Conservation (phyloP, 148 eudicot species). For the Nepenthes gracilis region DNA sequence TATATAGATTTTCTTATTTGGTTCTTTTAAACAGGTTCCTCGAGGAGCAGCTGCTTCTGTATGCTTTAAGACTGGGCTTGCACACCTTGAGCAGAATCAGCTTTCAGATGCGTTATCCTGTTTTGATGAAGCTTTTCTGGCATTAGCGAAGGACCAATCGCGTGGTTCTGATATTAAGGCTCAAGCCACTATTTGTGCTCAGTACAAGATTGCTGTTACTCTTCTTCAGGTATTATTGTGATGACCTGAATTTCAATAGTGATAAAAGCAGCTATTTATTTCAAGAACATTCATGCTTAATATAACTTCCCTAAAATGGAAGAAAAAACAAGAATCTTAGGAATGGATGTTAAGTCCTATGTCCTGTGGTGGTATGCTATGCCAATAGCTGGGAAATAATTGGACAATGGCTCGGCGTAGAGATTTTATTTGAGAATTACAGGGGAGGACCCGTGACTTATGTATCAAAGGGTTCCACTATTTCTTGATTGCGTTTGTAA, state of each 20-base stretch:
- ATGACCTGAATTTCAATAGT: not conserved
- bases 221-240: constrained; percentile 64
- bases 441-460: no score
- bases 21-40: constrained; percentile 53
- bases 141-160: constrained; percentile 93
- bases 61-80: constrained; percentile 90
- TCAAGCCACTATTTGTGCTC: constrained; percentile 97
- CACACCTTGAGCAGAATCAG: constrained; percentile 93
- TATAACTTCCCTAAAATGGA: not conserved
- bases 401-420: no score
- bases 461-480: no score
- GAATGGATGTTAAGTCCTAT: no score
- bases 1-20: constrained; percentile 4
- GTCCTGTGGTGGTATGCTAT: no score
- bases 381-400: no score
- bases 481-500: no score
- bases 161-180: constrained; percentile 92
- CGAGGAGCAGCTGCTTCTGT: constrained; percentile 94
- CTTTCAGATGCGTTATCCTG: constrained; percentile 96
- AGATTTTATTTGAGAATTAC: no score
- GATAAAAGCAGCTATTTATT: not conserved
- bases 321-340: not conserved
- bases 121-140: constrained; percentile 95
- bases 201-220: constrained; percentile 92
- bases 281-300: not conserved